Evolutionary conservation across 345 rosid species (phyloP).

Genomic region (Firmiana major): DNA sequence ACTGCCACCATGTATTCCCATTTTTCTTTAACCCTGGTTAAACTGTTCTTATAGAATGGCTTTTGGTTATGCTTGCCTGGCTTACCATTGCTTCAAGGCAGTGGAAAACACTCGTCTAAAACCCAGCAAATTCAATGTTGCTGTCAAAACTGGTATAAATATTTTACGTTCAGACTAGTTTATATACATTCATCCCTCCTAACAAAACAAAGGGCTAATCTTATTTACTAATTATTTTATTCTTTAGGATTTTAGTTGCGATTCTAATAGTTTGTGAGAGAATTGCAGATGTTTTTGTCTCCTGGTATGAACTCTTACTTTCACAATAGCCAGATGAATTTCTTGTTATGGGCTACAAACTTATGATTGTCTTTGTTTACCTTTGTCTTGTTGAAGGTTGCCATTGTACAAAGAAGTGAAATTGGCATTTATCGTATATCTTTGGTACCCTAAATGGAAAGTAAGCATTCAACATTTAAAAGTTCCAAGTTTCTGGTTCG

Average conservation of each 20-base stretch:
- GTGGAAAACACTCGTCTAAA: too few relatives aligned
- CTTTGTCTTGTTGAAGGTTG: constrained; percentile 39
- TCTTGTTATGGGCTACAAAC: background rate
- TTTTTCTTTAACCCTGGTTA: background rate
- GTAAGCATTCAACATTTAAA: constrained; percentile 17
- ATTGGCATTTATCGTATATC: constrained; percentile 56
- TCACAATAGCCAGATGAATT: background rate
- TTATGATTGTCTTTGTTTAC: constrained; percentile 1
- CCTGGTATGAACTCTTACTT: constrained; percentile 41
- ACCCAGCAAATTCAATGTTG: too few relatives aligned
- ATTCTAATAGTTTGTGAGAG: constrained; percentile 57
- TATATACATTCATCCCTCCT: background rate
- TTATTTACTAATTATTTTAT: background rate
- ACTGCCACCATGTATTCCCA: background rate
- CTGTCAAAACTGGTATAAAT: too few relatives aligned
- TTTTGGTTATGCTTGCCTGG: too few relatives aligned
- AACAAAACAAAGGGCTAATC: background rate
- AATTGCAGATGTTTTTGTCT: constrained; percentile 56
- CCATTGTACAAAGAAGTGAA: constrained; percentile 74
- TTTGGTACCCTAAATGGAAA: constrained; percentile 70
- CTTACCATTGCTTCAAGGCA: too few relatives aligned
- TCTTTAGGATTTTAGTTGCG: constrained; percentile 59
- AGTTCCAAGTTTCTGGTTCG: background rate
- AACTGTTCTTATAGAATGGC: too few relatives aligned
- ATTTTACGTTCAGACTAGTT: background rate